These are phyloP conservation scores for Protea cynaroides DNA, from an alignment of 164 flowering plant genomes.

Conservation along the genomic window DNA sequence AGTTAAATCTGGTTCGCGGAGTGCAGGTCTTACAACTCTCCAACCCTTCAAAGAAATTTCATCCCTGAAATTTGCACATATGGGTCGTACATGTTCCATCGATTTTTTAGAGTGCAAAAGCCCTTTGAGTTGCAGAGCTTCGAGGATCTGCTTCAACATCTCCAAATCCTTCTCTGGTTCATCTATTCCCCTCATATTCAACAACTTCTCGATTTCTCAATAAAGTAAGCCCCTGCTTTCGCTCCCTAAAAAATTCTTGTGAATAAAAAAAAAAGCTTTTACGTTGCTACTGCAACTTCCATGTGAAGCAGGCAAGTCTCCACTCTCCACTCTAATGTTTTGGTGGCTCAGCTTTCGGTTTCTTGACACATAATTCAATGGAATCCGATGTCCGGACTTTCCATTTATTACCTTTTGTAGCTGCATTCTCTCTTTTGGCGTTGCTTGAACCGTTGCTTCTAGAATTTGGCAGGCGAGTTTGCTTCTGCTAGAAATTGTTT, in stretches of 20 bases:
- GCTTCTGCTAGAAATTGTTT: constrained; percentile 22
- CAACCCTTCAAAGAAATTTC: too few relatives aligned
- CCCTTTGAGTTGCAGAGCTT: constrained; percentile 89
- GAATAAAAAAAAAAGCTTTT: constrained; percentile 70
- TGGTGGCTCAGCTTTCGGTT: constrained; percentile 15
- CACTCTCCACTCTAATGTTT: constrained; percentile 21
- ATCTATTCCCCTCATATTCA: constrained; percentile 74
- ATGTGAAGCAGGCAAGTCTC: constrained; percentile 13
- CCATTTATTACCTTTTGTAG: constrained; percentile 9
- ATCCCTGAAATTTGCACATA: too few relatives aligned
- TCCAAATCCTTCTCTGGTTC: constrained; percentile 76
- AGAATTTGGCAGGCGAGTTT: constrained; percentile 7
- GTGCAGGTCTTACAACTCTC: too few relatives aligned
- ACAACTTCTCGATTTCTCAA: constrained; percentile 67
- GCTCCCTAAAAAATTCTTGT: constrained; percentile 79
- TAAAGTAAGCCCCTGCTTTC: constrained; percentile 46
- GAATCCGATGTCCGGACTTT: constrained; percentile 13
- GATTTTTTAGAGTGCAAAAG: constrained; percentile 53
- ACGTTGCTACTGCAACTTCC: constrained; percentile 33
- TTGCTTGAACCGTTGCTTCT: constrained; percentile 11
- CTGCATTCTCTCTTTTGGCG: constrained; percentile 11
- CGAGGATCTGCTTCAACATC: constrained; percentile 81
- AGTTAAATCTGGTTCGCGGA: too few relatives aligned
- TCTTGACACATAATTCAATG: constrained; percentile 9
- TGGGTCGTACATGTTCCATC: too few relatives aligned